phyloP scores from a whole-genome alignment of 306 rosid species.

The Clitoria ternatea region DNA sequence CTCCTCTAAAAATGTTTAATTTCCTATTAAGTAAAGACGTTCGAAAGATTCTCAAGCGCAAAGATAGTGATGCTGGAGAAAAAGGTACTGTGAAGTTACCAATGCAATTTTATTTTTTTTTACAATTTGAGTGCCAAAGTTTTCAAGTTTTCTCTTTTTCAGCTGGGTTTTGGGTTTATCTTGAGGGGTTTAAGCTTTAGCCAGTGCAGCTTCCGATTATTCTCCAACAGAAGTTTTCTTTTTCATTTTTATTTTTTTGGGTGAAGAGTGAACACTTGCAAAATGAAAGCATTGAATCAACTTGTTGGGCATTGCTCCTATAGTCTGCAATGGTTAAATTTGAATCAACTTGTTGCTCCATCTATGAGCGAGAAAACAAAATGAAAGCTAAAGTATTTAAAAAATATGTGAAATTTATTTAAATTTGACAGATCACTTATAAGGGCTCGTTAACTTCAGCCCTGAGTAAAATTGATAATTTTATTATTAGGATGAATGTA shows the following conservation, averaged over 20 bases:
- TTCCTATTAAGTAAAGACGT: conserved; percentile 56
- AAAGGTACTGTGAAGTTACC: conserved; percentile 37
- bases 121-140: background rate
- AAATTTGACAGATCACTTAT: background rate
- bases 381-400: background rate
- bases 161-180: background rate
- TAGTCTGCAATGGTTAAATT: background rate
- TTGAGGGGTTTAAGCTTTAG: background rate
- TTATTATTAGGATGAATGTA: too few species aligned
- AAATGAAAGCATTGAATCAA: too few species aligned
- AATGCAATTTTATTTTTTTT: background rate
- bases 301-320: too few species aligned
- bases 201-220: background rate
- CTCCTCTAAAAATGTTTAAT: conserved; percentile 46
- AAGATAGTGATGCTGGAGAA: conserved; percentile 87
- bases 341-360: background rate
- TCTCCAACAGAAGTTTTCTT: background rate
- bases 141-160: background rate
- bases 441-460: too few species aligned
- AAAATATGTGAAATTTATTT: background rate
- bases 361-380: background rate
- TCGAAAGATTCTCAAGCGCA: conserved; percentile 80
- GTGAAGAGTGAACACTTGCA: background rate
- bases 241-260: background rate
- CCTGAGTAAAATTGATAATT: too few species aligned